Conservation (phyloP, 257 asterid genomes). For the Solanum appendiculatum region DNA sequence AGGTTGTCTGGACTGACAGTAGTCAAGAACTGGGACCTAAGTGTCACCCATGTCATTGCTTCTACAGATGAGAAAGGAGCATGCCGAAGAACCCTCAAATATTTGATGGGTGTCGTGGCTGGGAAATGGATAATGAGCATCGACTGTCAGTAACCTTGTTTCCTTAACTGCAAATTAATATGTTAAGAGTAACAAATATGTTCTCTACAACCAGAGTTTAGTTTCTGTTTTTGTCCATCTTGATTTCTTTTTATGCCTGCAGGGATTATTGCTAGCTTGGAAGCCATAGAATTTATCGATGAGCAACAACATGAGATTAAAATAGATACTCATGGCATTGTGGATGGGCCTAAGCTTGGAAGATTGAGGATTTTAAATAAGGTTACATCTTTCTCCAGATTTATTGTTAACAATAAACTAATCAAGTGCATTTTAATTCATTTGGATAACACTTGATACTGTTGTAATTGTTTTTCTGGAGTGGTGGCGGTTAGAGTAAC, state of each 20-base stretch:
- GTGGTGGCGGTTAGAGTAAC: not conserved
- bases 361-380: constrained; percentile 58
- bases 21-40: constrained; percentile 65
- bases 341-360: constrained; percentile 74
- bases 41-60: constrained; percentile 80
- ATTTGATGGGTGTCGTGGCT: constrained; percentile 82
- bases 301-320: constrained; percentile 70
- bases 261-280: constrained; percentile 84
- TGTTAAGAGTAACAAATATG: not conserved
- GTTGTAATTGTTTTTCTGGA: not conserved
- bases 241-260: not conserved
- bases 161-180: not conserved
- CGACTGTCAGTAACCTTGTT: constrained; percentile 43
- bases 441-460: not conserved
- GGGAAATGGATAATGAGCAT: constrained; percentile 88
- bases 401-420: not conserved
- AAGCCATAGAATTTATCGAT: constrained; percentile 44
- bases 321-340: constrained; percentile 67
- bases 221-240: not conserved
- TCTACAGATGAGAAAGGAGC: constrained; percentile 74
- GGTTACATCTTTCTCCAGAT: constrained; percentile 30
- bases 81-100: constrained; percentile 80
- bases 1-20: constrained; percentile 37
- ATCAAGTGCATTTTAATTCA: not conserved
- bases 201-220: not conserved